A percentile compares a stretch with the other conserved stretches of the same genome.
These are phyloP conservation scores for Komagataella populi DNA, from an alignment of 805 yeast species.

Conservation along the genomic window DNA sequence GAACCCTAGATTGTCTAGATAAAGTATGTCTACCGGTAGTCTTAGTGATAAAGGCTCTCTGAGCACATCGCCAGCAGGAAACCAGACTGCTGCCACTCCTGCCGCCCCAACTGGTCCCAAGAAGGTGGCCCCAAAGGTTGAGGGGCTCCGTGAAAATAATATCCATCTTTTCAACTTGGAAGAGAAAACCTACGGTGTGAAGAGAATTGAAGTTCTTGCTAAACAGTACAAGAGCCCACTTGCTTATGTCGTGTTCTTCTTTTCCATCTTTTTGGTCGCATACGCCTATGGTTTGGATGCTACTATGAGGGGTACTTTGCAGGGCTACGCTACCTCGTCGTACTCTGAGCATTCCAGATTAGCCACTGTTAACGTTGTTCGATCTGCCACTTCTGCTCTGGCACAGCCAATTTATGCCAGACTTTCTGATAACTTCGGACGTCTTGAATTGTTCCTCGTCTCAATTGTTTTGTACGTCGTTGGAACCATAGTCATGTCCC, in stretches of 20 bases:
- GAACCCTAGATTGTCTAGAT: not conserved
- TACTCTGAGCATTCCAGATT: conserved; percentile 39
- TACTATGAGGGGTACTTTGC: conserved; percentile 31
- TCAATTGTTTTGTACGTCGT: conserved; percentile 42
- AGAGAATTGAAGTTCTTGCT: conserved; percentile 40
- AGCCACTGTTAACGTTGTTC: conserved; percentile 46
- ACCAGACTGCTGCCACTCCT: not conserved
- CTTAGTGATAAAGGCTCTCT: not conserved
- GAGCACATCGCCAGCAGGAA: not conserved
- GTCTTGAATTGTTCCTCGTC: conserved; percentile 34
- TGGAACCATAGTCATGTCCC: conserved; percentile 54
- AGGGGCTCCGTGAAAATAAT: not conserved
- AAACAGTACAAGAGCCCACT: conserved; percentile 27
- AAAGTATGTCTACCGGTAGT: not conserved
- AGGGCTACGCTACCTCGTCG: conserved; percentile 40
- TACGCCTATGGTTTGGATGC: conserved; percentile 50
- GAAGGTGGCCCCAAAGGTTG: not conserved
- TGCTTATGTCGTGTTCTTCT: conserved; percentile 25
- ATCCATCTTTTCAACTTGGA: not conserved
- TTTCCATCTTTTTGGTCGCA: conserved; percentile 37
- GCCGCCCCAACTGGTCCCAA: not conserved
- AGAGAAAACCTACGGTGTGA: conserved; percentile 33
- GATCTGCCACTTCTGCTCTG: conserved; percentile 51
- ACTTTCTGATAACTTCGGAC: conserved; percentile 54
- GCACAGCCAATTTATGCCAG: conserved; percentile 53